Evolutionary conservation across 2,329 filamentous ascomycete genomes (phyloP).

Genomic region (Colletotrichum kahawae): DNA sequence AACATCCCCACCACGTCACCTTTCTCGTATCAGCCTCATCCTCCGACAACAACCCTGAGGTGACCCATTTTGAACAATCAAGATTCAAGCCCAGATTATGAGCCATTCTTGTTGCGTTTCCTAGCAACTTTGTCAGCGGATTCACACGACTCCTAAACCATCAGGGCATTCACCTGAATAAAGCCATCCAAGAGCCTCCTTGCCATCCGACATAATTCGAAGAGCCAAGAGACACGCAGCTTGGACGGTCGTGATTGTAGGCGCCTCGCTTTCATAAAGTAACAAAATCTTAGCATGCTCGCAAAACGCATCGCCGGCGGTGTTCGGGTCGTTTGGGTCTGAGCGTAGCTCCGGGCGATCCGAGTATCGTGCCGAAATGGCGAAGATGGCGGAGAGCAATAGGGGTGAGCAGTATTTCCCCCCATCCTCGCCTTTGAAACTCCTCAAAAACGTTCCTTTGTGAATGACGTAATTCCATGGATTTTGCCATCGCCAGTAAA

Average conservation of each 20-base stretch:
- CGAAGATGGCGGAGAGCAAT: constrained; percentile 26
- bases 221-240: constrained; percentile 25
- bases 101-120: constrained; percentile 29
- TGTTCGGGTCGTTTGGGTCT: constrained; percentile 22
- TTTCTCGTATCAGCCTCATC: constrained; percentile 26
- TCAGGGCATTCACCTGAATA: constrained; percentile 17
- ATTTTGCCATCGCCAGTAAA: constrained; percentile 32
- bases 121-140: neutral
- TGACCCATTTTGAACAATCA: constrained; percentile 22
- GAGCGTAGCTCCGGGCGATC: constrained; percentile 25
- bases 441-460: constrained; percentile 24
- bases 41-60: constrained; percentile 4
- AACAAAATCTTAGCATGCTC: constrained; percentile 27
- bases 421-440: constrained; percentile 8
- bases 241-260: constrained; percentile 28
- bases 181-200: constrained; percentile 28
- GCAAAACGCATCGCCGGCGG: constrained; percentile 24
- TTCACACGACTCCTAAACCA: neutral
- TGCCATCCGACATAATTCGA: constrained; percentile 24
- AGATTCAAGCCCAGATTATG: constrained; percentile 28
- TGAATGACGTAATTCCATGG: constrained; percentile 30
- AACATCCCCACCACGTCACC: constrained; percentile 29
- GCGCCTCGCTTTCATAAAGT: constrained; percentile 26
- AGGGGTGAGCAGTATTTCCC: constrained; percentile 25
- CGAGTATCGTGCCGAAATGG: constrained; percentile 28